phyloP scores from a whole-genome alignment of 108 stramenopile genomes.

The Nannochloropsis salina region DNA sequence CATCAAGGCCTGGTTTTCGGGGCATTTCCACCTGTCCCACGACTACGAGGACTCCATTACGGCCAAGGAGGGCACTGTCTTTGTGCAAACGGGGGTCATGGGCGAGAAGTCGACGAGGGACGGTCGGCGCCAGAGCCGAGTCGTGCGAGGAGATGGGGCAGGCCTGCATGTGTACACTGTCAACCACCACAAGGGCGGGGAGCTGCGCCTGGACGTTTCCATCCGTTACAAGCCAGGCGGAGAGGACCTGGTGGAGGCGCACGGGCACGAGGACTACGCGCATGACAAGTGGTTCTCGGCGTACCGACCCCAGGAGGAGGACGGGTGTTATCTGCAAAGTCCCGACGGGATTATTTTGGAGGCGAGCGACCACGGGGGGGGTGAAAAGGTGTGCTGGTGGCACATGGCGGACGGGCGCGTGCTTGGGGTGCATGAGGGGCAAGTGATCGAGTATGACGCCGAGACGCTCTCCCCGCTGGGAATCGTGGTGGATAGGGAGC shows the following conservation, averaged over 20 bases:
- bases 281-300: slow-evolving; percentile 53
- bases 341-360: background rate
- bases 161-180: slow-evolving; percentile 78
- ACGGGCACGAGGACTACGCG: slow-evolving; percentile 66
- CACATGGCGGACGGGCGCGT: slow-evolving; percentile 78
- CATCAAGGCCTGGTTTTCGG: slow-evolving; percentile 86
- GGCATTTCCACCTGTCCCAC: slow-evolving; percentile 87
- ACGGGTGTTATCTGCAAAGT: slow-evolving; percentile 66
- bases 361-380: background rate
- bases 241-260: slow-evolving; percentile 62
- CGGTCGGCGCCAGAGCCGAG: slow-evolving; percentile 71
- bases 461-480: slow-evolving; percentile 82
- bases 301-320: slow-evolving; percentile 54
- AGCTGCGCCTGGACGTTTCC: slow-evolving; percentile 69
- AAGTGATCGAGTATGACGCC: slow-evolving; percentile 82
- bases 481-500: slow-evolving; percentile 67
- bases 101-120: slow-evolving; percentile 68
- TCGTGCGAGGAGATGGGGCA: slow-evolving; percentile 72
- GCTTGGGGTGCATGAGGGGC: slow-evolving; percentile 74
- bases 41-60: slow-evolving; percentile 61
- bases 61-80: slow-evolving; percentile 60
- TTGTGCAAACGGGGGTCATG: slow-evolving; percentile 80
- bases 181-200: slow-evolving; percentile 70
- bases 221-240: slow-evolving; percentile 52
- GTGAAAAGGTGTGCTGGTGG: slow-evolving; percentile 79